Conservation (phyloP, 805 yeast genomes). For the Candida khao-thaluensis region DNA sequence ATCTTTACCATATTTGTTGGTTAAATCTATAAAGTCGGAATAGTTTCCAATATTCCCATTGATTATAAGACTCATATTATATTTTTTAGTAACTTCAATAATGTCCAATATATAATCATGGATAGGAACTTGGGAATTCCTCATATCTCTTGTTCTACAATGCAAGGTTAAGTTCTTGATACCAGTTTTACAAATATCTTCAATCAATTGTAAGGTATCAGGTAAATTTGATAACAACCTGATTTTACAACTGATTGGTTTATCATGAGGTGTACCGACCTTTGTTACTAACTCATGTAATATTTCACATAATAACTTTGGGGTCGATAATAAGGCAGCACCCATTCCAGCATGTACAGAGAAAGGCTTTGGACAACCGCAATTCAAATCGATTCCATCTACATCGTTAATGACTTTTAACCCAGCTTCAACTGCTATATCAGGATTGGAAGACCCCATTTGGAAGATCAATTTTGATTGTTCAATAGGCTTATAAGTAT, state of each 20-base stretch:
- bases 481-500: slow-evolving; percentile 68
- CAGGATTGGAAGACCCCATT: slow-evolving; percentile 83
- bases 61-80: slow-evolving; percentile 69
- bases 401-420: slow-evolving; percentile 78
- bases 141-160: slow-evolving; percentile 86
- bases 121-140: slow-evolving; percentile 80
- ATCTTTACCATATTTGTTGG: slow-evolving; percentile 44
- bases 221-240: slow-evolving; percentile 59
- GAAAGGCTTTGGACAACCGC: slow-evolving; percentile 97
- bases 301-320: slow-evolving; percentile 73
- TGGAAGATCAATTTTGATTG: slow-evolving; percentile 76
- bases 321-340: slow-evolving; percentile 82
- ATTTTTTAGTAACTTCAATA: slow-evolving; percentile 55
- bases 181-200: slow-evolving; percentile 61
- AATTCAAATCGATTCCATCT: slow-evolving; percentile 88
- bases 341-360: slow-evolving; percentile 97
- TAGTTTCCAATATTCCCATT: slow-evolving; percentile 73
- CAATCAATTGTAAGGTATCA: slow-evolving; percentile 59
- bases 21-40: slow-evolving; percentile 53
- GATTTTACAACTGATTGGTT: slow-evolving; percentile 90
- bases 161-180: slow-evolving; percentile 84
- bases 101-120: slow-evolving; percentile 67
- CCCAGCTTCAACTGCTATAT: slow-evolving; percentile 87
- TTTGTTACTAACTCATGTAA: slow-evolving; percentile 65
- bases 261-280: slow-evolving; percentile 73